Percentiles rank a stretch among this genome's conserved stretches.
phyloP scores from a whole-genome alignment of 768 basidiomycete genomes.

The Termitomyces sp. region DNA sequence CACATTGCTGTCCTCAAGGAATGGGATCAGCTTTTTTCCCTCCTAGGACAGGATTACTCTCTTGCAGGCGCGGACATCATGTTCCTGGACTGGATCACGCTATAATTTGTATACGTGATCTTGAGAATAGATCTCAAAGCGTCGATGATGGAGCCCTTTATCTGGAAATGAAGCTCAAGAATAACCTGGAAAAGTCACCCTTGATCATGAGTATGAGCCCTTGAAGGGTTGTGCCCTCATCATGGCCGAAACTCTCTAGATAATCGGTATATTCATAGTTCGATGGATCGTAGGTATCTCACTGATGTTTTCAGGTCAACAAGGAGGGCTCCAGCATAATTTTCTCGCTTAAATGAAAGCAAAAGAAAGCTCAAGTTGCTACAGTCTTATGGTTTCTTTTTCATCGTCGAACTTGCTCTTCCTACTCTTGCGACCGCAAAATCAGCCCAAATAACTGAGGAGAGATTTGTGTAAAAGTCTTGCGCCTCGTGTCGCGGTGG shows the following conservation, averaged over 20 bases:
- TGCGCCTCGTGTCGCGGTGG: neutral
- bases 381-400: conserved; percentile 15
- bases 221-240: no score
- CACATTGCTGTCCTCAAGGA: neutral
- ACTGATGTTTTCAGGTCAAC: neutral
- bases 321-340: neutral
- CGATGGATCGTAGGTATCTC: no score
- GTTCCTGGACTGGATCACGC: neutral
- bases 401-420: conserved; percentile 19
- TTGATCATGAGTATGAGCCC: neutral
- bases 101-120: neutral
- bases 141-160: no score
- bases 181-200: neutral
- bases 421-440: conserved; percentile 14
- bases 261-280: no score
- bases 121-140: neutral
- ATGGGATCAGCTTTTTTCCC: neutral
- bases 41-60: neutral
- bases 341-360: neutral
- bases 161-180: neutral
- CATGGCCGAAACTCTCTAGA: conserved; percentile 16
- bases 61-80: neutral
- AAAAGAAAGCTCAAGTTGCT: neutral
- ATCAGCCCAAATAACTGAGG: conserved; percentile 17
- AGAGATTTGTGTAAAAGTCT: conserved; percentile 15